phyloP scores from a whole-genome alignment of 345 rosid species.

The Alliaria petiolata region DNA sequence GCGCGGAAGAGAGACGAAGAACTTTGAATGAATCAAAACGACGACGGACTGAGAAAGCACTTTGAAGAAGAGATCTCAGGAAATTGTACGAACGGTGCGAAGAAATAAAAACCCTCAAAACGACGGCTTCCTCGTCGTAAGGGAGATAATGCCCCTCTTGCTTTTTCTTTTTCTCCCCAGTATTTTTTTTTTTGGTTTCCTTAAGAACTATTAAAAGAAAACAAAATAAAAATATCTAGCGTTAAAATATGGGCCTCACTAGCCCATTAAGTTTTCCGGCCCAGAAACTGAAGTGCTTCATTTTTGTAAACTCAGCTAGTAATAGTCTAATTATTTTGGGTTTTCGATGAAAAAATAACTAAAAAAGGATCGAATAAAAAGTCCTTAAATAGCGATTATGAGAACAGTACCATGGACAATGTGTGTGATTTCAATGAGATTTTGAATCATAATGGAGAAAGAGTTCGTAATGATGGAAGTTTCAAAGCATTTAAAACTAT shows the following conservation, averaged over 20 bases:
- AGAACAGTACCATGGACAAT: no score
- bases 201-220: background rate
- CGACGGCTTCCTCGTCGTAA: slow-evolving; percentile 57
- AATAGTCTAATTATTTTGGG: no score
- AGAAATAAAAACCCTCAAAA: slow-evolving; percentile 40
- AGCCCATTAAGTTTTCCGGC: background rate
- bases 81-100: slow-evolving; percentile 17
- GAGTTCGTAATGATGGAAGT: no score
- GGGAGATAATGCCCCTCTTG: slow-evolving; percentile 23
- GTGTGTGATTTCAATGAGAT: no score
- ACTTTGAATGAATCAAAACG: slow-evolving; percentile 49
- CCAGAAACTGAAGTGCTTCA: background rate
- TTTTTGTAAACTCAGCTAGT: background rate
- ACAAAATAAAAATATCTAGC: background rate
- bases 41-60: slow-evolving; percentile 41
- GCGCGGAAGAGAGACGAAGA: slow-evolving; percentile 20
- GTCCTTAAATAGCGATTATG: no score
- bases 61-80: slow-evolving; percentile 25
- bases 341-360: no score
- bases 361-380: no score
- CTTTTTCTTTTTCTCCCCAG: background rate
- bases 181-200: background rate
- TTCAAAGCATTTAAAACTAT: no score
- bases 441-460: no score
- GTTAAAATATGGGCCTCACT: background rate